Evolutionary conservation across 1,284 basidiomycete species (phyloP).

Genomic region (Ganoderma lucidum): DNA sequence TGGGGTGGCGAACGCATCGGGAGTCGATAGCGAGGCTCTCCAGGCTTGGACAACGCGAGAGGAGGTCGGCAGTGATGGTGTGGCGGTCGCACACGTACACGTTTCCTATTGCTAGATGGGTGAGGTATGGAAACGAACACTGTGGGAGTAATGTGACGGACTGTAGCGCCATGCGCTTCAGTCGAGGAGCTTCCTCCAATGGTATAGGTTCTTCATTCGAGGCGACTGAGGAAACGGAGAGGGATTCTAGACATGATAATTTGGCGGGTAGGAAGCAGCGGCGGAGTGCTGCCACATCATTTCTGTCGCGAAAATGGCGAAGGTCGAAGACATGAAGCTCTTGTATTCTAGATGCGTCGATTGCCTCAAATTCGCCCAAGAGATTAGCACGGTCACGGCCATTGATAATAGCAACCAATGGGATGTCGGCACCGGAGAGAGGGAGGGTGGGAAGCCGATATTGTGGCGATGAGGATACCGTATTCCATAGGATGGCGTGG

Average conservation of each 20-base stretch:
- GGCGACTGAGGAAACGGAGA: neutral
- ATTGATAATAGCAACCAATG: neutral
- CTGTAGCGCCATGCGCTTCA: neutral
- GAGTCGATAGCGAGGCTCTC: constrained; percentile 4
- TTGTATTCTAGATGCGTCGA: neutral
- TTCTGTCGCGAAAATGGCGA: neutral
- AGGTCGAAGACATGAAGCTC: neutral
- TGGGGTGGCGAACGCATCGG: neutral
- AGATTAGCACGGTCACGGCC: neutral
- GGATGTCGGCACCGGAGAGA: neutral
- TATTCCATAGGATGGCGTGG: neutral
- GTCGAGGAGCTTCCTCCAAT: neutral
- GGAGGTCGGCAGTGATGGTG: neutral
- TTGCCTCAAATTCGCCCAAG: neutral
- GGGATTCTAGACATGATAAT: neutral
- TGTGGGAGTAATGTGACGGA: neutral
- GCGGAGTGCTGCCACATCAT: neutral
- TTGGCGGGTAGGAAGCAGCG: neutral
- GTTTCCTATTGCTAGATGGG: neutral
- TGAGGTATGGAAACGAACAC: neutral
- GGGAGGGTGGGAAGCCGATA: neutral
- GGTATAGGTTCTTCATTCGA: neutral
- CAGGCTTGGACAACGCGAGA: constrained; percentile 6
- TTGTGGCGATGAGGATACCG: neutral
- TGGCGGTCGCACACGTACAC: neutral